These are phyloP conservation scores for Beta macrorhiza DNA, from an alignment of 179 eudicot species.

Conservation along the genomic window DNA sequence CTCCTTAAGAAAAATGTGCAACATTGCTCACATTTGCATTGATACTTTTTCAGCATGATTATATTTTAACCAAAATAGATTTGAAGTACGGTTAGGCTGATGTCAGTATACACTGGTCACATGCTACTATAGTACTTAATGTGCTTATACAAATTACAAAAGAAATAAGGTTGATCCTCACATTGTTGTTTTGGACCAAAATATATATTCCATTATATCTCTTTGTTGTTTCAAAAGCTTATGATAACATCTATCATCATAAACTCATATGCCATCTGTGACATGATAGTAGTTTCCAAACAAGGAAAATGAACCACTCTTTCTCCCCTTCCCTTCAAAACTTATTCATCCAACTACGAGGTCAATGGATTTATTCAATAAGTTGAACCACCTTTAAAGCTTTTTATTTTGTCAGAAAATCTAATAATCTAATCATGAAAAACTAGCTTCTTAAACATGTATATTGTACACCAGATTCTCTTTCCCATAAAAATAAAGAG, in stretches of 20 bases:
- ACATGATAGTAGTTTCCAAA: no score
- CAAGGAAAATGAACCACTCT: no score
- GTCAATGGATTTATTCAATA: no score
- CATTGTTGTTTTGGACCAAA: not conserved
- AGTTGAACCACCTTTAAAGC: no score
- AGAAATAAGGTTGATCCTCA: not conserved
- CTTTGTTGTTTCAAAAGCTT: not conserved
- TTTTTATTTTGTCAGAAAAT: no score
- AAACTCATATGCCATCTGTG: no score
- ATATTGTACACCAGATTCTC: slow-evolving; percentile 28
- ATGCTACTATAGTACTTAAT: not conserved
- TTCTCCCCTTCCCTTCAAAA: no score
- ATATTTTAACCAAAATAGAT: not conserved
- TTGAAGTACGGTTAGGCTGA: not conserved
- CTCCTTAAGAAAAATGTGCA: not conserved
- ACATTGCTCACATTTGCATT: not conserved
- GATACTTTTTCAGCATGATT: no score
- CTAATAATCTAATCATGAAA: not conserved
- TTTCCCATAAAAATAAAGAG: slow-evolving; percentile 37
- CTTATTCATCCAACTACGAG: not conserved
- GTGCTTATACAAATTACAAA: not conserved
- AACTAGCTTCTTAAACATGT: slow-evolving; percentile 19
- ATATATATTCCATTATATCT: not conserved
- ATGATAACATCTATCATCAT: not conserved
- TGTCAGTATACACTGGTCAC: not conserved